Evolutionary conservation across 2,329 filamentous ascomycete genomes (phyloP), one percentile per base, ranked within the genome.

Genomic region (Zasmidium citrigriseum): DNA sequence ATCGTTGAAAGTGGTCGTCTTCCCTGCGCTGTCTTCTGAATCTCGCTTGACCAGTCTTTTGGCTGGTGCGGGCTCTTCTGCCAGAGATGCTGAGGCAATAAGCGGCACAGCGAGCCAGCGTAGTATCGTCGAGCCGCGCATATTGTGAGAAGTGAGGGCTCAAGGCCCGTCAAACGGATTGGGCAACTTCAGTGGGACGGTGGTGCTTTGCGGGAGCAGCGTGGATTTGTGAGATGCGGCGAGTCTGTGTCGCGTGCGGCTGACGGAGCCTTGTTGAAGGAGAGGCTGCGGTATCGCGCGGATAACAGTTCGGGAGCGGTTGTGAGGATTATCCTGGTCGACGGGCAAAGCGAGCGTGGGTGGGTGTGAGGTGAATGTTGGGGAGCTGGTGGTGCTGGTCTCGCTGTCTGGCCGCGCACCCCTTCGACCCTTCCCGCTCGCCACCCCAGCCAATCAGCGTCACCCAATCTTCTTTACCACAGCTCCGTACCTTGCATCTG

Each of bases 1-100:
- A 62, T 80, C 83, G 69, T 91, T 88, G 77, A 91, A 91, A 44
- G 77, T 78, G 25, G 87, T 89, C 38, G 59, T 65, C 41, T 63
- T 59, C 25, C 54, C 57, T 20, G 61, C 52, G 21, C 61, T 64
- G 41, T 62, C 68, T 20, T 67, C 64, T 44, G 47, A 54, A 3
- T 50, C 53, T 45, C 55, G 54, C 46, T 60, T 56, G 34, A 52
- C 57, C 38, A 58, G 53, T 62, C 48, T 61, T 57, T 46, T 58
- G 9, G 29, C 55, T 1, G 53, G n/a, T n/a, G 55, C 56, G 22
- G 50, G 51, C 12, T 55, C 56, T 46, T 63, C 60, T 63, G 52
- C 52, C 14, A 65, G 64, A 27, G 63, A 53, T 22, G 62, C 57
- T 11, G 66, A 61, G 20, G 62, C 56, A 21, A 70, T 54, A 4